phyloP scores from a whole-genome alignment of 306 rosid genomes.

The Dryas octopetala region DNA sequence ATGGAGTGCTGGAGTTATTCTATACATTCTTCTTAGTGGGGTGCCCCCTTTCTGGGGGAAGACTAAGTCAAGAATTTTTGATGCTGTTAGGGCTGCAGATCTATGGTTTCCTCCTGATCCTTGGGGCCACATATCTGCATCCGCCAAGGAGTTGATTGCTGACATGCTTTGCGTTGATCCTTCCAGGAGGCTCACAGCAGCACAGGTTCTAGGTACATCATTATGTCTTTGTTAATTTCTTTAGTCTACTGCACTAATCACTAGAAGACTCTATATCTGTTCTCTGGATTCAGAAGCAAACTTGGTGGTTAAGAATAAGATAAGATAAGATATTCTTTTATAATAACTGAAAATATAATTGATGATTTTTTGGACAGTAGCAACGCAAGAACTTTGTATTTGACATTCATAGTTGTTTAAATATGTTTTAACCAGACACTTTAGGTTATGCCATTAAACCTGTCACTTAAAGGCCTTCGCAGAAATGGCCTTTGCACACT shows the following conservation, averaged over 20 bases:
- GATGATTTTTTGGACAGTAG: background rate
- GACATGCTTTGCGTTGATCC: constrained; percentile 71
- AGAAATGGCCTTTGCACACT: background rate
- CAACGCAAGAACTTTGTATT: background rate
- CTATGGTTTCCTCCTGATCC: constrained; percentile 62
- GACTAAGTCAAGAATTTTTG: constrained; percentile 70
- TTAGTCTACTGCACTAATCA: background rate
- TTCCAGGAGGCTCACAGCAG: constrained; percentile 69
- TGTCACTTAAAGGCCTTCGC: background rate
- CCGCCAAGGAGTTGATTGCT: constrained; percentile 63
- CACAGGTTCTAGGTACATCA: constrained; percentile 62
- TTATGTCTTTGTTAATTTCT: background rate
- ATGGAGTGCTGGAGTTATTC: constrained; percentile 85
- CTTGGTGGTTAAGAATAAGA: background rate
- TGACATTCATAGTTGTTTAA: background rate
- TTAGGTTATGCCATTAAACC: background rate
- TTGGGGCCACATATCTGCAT: constrained; percentile 59
- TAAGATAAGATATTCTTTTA: background rate
- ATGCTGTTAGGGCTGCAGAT: constrained; percentile 71
- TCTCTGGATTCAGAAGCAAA: background rate
- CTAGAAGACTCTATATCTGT: background rate
- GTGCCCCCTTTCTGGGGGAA: constrained; percentile 87
- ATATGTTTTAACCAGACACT: background rate
- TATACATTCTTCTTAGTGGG: constrained; percentile 76
- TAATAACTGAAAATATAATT: background rate